Evolutionary conservation across 176 grass and related monocot genomes (phyloP).

Genomic region (Hyparrhenia diplandra): DNA sequence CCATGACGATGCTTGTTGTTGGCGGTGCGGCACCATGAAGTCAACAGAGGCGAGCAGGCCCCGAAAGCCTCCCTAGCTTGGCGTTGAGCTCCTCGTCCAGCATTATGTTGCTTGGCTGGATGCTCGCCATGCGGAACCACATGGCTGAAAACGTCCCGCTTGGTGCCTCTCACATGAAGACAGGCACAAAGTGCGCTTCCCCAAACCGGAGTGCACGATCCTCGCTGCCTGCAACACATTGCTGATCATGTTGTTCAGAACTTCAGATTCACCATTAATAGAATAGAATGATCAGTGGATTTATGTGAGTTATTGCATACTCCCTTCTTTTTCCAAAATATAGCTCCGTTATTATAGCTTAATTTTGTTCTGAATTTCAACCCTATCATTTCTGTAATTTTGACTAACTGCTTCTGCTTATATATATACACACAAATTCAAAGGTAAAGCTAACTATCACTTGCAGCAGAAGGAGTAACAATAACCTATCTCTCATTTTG

Average conservation of each 20-base stretch:
- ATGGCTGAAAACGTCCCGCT: not conserved
- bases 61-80: not conserved
- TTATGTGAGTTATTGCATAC: too few species aligned
- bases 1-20: not conserved
- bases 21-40: not conserved
- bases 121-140: not conserved
- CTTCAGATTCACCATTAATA: not conserved
- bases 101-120: constrained; percentile 3
- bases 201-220: not conserved
- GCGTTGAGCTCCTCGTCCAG: not conserved
- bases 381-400: too few species aligned
- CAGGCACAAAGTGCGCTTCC: not conserved
- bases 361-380: too few species aligned
- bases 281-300: not conserved
- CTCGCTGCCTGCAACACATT: not conserved
- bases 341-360: too few species aligned
- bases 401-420: too few species aligned
- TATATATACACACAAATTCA: too few species aligned
- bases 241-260: not conserved
- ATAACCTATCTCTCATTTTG: too few species aligned
- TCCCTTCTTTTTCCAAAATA: too few species aligned
- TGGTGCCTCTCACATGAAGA: not conserved
- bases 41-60: not conserved
- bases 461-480: too few species aligned
- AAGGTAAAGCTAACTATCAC: too few species aligned